Conservation (phyloP, 192 early-diverging fungal genomes). For the Entomortierella chlamydospora region DNA sequence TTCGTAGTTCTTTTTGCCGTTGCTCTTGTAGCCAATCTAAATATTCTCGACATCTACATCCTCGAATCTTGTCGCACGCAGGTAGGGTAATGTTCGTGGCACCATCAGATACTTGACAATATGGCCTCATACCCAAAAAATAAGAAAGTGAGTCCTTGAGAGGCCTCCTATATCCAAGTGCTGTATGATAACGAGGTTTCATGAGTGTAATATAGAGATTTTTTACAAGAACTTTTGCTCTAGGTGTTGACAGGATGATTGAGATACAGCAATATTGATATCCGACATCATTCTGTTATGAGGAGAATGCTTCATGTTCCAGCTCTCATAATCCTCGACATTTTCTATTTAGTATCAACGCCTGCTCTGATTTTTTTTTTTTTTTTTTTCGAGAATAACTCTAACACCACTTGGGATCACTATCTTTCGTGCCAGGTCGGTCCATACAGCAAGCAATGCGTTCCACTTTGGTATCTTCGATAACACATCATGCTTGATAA, state of each 20-base stretch:
- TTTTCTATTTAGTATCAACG: too few relatives aligned
- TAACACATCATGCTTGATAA: too few relatives aligned
- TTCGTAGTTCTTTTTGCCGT: too few relatives aligned
- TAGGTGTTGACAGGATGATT: background rate
- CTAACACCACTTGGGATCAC: too few relatives aligned
- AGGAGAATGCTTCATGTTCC: slow-evolving; percentile 5
- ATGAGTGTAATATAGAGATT: background rate
- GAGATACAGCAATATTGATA: background rate
- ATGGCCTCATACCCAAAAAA: slow-evolving; percentile 1
- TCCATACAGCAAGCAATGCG: background rate
- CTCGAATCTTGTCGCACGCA: background rate
- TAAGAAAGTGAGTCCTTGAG: background rate
- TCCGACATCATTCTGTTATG: background rate
- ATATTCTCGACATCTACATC: too few relatives aligned
- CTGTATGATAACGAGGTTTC: background rate
- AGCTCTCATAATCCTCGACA: background rate
- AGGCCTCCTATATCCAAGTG: slow-evolving; percentile 2
- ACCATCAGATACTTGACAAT: slow-evolving; percentile 10
- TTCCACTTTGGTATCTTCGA: too few relatives aligned
- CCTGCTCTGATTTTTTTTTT: too few relatives aligned
- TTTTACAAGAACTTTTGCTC: background rate
- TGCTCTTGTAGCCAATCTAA: too few relatives aligned
- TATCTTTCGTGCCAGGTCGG: background rate
- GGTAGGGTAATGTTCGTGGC: background rate
- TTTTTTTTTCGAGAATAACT: background rate